Evolutionary conservation across 2,329 filamentous ascomycete genomes (phyloP), one percentile per base, ranked within the genome.

Genomic region (Apiospora marii): DNA sequence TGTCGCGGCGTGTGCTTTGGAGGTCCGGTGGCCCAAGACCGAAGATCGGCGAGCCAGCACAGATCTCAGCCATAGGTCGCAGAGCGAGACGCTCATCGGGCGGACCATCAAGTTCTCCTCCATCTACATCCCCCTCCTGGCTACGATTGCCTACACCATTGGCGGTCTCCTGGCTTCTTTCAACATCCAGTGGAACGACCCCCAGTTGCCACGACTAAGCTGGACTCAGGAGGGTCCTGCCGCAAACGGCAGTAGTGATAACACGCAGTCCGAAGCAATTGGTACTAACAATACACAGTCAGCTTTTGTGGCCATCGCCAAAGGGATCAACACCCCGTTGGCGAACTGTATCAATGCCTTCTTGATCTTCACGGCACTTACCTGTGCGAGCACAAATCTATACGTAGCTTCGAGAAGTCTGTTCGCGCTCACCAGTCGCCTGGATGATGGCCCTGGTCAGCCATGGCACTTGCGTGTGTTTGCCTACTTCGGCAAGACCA

Each of bases 341-440:
- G 79, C 76, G 5, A 68, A 76, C 24, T 74, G 75, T 19, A 80
- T 82, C 74, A 83, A 82, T 73, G 74, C 72, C 24, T 81, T 83
- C 44, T 75, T 81, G 12, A 74, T 82, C 13, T 78, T 82, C 71
- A 81, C 80, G 0, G 79, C 78, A 0, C 71, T 83, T 12, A 79
- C 77, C 4, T 81, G 78, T 72, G 81, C 80, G 13, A 80, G 79
- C 70, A 82, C 81, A 8, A 82, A 80, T 58, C 77, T 83, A 2
- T 83, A 82, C 70, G 78, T 82, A 19, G 80, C 81, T 0, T 82
- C 81, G 6, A 75, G 81, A 30, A 79, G 75, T n/a, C 73, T 82
- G 10, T 82, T 81, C 71, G 80, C 79, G 43, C 73, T 82, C 6
- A 79, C 79, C 7, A 77, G 76, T 34, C 76, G 79, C 44, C 69